phyloP scores from a whole-genome alignment of 2,329 filamentous ascomycete species.

The Ophiostoma montium region DNA sequence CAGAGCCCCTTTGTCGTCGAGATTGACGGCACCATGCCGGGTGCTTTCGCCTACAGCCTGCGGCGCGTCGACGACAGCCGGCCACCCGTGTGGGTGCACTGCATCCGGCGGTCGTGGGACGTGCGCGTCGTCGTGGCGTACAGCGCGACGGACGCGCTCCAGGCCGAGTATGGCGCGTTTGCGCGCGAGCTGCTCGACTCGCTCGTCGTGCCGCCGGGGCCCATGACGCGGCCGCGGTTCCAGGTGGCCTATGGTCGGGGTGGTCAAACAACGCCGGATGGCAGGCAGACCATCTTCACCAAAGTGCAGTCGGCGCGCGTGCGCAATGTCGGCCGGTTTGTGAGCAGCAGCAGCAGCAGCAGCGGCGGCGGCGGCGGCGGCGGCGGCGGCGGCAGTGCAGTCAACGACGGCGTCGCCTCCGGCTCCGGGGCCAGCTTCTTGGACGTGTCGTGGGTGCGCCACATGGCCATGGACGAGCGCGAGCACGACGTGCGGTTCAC shows the following conservation, averaged over 20 bases:
- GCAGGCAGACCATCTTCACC: conserved; percentile 2
- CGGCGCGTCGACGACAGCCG: conserved; percentile 11
- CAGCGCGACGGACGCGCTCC: conserved; percentile 11
- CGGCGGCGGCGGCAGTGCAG: too few species aligned
- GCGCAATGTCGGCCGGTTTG: conserved; percentile 11
- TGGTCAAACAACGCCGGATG: background rate
- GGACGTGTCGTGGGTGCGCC: conserved; percentile 14
- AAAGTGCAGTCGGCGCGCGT: conserved; percentile 10
- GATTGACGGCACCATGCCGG: conserved; percentile 11
- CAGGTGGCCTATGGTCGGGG: conserved; percentile 9
- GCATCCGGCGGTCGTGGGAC: conserved; percentile 20
- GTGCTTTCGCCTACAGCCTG: conserved; percentile 14
- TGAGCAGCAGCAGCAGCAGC: too few species aligned
- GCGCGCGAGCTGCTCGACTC: conserved; percentile 15
- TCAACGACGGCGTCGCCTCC: conserved; percentile 11
- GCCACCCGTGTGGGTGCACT: conserved; percentile 18
- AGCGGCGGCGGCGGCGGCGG: too few species aligned
- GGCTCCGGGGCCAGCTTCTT: too few species aligned
- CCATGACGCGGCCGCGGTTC: conserved; percentile 6
- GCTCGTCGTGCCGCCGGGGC: conserved; percentile 13
- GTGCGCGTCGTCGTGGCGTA: conserved; percentile 15
- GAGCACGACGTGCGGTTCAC: background rate
- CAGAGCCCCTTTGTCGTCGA: conserved; percentile 14
- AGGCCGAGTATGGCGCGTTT: conserved; percentile 15
- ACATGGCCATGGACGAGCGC: conserved; percentile 11